These are phyloP conservation scores for Diaporthe citriasiana DNA, from an alignment of 2,329 filamentous ascomycete species.

Conservation along the genomic window DNA sequence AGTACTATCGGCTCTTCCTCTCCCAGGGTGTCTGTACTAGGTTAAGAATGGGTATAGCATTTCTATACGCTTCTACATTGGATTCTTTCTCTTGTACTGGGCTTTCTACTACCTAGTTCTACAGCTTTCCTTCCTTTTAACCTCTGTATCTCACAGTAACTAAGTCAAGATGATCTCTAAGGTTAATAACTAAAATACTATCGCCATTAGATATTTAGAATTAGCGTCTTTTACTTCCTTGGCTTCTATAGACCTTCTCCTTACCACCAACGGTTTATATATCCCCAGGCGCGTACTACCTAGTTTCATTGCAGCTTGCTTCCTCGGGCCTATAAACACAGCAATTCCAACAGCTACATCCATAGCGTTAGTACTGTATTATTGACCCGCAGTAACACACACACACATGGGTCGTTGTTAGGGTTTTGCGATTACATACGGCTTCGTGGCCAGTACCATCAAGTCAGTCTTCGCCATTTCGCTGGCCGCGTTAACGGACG, in stretches of 20 bases:
- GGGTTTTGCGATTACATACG: conserved; percentile 60
- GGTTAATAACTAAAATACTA: too few relatives aligned
- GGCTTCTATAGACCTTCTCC: conserved; percentile 58
- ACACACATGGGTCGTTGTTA: conserved; percentile 53
- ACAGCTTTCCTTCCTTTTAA: background rate
- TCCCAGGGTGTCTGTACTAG: conserved; percentile 70
- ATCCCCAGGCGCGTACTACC: conserved; percentile 64
- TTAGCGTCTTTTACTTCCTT: conserved; percentile 55
- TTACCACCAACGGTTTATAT: conserved; percentile 65
- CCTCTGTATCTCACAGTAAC: background rate
- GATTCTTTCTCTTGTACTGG: conserved; percentile 60
- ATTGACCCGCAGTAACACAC: conserved; percentile 58
- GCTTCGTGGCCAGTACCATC: conserved; percentile 61
- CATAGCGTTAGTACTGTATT: conserved; percentile 54
- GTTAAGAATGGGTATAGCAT: conserved; percentile 67
- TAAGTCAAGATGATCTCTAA: too few relatives aligned
- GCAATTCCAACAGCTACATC: conserved; percentile 54
- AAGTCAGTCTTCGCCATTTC: conserved; percentile 59
- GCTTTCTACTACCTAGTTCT: conserved; percentile 58
- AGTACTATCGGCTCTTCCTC: conserved; percentile 64
- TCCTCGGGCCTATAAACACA: conserved; percentile 58
- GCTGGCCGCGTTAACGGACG: conserved; percentile 57
- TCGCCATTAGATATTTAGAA: too few relatives aligned
- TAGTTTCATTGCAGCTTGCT: conserved; percentile 58
- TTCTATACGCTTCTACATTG: conserved; percentile 57